Evolutionary conservation across 2,329 filamentous ascomycete species (phyloP).

Genomic region (Xylariaceae sp.): DNA sequence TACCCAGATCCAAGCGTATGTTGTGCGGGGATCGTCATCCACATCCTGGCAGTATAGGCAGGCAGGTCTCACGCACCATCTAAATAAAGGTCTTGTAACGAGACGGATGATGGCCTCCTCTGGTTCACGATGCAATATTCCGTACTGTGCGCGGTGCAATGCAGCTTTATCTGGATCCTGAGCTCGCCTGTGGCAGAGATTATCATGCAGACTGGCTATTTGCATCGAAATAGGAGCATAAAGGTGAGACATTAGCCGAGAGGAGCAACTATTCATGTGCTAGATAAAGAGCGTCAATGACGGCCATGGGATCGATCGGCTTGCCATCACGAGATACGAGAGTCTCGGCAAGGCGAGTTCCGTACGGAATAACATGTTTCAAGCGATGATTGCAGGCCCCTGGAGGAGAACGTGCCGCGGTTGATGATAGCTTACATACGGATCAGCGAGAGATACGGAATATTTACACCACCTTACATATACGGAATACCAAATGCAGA

Average conservation of each 20-base stretch:
- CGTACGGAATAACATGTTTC: not conserved
- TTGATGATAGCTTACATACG: not conserved
- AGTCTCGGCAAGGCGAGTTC: not conserved
- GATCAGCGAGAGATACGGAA: not conserved
- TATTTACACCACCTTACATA: no score
- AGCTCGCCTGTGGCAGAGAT: not conserved
- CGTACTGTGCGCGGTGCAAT: not conserved
- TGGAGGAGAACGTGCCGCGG: not conserved
- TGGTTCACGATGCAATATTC: not conserved
- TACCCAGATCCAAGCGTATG: no score
- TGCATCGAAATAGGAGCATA: not conserved
- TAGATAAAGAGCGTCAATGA: not conserved
- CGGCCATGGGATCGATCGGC: not conserved
- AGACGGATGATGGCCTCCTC: not conserved
- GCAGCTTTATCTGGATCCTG: not conserved
- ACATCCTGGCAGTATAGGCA: not conserved
- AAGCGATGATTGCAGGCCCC: not conserved
- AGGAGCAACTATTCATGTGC: not conserved
- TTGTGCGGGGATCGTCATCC: not conserved
- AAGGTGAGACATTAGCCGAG: not conserved
- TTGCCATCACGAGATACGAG: not conserved
- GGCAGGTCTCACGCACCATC: not conserved
- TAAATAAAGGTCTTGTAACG: not conserved
- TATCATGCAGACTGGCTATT: not conserved
- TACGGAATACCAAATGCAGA: not conserved